Evolutionary conservation across 306 rosid species (phyloP).

Genomic region (Carpinus viminea): DNA sequence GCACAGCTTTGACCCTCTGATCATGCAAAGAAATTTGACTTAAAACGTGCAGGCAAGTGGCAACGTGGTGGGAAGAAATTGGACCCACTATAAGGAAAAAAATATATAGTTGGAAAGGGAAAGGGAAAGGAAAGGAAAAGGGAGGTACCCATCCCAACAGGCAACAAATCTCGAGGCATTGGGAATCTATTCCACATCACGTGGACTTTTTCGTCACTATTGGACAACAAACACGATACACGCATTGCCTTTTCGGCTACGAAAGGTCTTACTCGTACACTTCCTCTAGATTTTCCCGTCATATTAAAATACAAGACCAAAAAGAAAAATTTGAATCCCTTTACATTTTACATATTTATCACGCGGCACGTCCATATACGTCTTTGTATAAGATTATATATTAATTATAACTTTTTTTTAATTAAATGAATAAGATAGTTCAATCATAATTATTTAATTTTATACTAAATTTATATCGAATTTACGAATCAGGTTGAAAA

Average conservation of each 20-base stretch:
- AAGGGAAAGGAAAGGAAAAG: not conserved
- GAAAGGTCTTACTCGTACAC: not conserved
- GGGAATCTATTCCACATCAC: not conserved
- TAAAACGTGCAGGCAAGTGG: not conserved
- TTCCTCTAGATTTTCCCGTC: not conserved
- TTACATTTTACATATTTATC: not conserved
- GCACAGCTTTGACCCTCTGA: too few species aligned
- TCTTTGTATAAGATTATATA: too few species aligned
- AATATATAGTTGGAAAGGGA: too few species aligned
- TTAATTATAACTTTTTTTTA: too few species aligned
- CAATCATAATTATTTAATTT: too few species aligned
- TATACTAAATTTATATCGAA: too few species aligned
- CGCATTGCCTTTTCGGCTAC: not conserved
- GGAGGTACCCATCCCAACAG: not conserved
- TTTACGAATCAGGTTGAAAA: too few species aligned
- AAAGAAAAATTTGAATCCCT: not conserved
- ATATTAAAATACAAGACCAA: not conserved
- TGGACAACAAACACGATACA: not conserved
- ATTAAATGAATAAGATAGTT: too few species aligned
- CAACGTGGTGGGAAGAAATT: not conserved
- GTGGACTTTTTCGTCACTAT: not conserved
- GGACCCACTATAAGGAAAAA: not conserved
- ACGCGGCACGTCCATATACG: too few species aligned
- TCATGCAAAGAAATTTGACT: too few species aligned
- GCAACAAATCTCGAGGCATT: not conserved